Evolutionary conservation across 2,329 filamentous ascomycete genomes (phyloP).

Genomic region (Microsporum audouinii): DNA sequence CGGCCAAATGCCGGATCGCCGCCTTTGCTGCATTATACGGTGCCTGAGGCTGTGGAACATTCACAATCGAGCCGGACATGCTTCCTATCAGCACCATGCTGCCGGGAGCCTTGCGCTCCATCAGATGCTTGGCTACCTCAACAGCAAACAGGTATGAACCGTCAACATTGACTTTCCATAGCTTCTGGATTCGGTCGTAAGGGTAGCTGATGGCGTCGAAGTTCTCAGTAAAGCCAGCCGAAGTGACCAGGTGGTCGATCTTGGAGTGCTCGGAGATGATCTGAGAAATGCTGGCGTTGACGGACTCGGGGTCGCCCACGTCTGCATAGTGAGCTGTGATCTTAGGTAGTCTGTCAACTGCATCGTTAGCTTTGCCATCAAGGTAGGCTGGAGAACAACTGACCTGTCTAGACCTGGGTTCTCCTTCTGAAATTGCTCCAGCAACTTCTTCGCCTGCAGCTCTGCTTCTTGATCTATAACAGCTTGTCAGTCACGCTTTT

Average conservation of each 20-base stretch:
- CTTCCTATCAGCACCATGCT: constrained; percentile 91
- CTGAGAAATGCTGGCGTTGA: constrained; percentile 60
- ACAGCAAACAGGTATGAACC: constrained; percentile 85
- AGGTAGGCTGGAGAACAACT: constrained; percentile 14
- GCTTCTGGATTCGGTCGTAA: constrained; percentile 78
- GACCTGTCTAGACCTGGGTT: constrained; percentile 64
- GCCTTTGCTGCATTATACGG: constrained; percentile 93
- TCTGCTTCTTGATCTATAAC: constrained; percentile 66
- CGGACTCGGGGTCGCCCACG: constrained; percentile 68
- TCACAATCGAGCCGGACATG: constrained; percentile 91
- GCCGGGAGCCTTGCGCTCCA: constrained; percentile 64
- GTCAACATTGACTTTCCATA: constrained; percentile 89
- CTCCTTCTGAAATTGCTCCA: constrained; percentile 64
- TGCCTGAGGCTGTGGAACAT: constrained; percentile 84
- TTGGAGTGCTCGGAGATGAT: constrained; percentile 61
- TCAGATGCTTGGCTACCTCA: constrained; percentile 74
- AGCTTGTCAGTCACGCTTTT: background rate
- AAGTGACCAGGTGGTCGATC: constrained; percentile 86
- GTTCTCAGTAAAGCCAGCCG: constrained; percentile 95
- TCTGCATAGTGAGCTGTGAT: constrained; percentile 87
- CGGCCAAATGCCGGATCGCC: constrained; percentile 75
- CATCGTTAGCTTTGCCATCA: background rate
- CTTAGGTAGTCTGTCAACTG: constrained; percentile 51
- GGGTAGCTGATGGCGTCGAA: constrained; percentile 86
- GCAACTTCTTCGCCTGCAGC: constrained; percentile 60